phyloP scores from a whole-genome alignment of 2,329 filamentous ascomycete species.

The Esteya vermicola region DNA sequence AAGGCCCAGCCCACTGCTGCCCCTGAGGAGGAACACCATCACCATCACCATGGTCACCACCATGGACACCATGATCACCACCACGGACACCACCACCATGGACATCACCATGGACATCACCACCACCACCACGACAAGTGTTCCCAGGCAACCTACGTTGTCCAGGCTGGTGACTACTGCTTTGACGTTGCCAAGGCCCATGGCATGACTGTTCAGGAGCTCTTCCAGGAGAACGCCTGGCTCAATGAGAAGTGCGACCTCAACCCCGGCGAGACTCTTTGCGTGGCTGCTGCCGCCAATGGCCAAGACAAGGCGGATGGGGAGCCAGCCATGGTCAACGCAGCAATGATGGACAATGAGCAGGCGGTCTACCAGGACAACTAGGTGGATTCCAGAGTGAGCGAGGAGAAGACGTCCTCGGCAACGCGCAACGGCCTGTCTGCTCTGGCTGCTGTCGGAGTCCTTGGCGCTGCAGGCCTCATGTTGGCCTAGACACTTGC shows the following conservation, averaged over 20 bases:
- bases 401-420: not conserved
- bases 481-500: not conserved
- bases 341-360: not conserved
- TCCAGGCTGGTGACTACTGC: conserved; percentile 2
- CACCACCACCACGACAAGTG: not conserved
- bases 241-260: conserved; percentile 2
- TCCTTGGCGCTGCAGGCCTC: not conserved
- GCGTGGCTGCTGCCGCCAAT: too few species aligned
- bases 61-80: not conserved
- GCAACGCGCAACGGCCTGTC: not conserved
- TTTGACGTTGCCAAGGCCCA: conserved; percentile 1
- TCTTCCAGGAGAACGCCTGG: conserved; percentile 1
- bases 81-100: not conserved
- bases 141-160: not conserved
- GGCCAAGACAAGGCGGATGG: not conserved
- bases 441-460: not conserved
- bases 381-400: not conserved
- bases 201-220: conserved; percentile 1
- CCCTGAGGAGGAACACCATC: not conserved
- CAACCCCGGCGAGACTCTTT: conserved; percentile 3
- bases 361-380: not conserved
- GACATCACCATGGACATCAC: not conserved
- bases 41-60: not conserved
- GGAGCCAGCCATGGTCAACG: not conserved
- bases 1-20: too few species aligned